Base-by-base conservation (phyloP, 106 monocot species). In the Cymbidium sinense region DNA sequence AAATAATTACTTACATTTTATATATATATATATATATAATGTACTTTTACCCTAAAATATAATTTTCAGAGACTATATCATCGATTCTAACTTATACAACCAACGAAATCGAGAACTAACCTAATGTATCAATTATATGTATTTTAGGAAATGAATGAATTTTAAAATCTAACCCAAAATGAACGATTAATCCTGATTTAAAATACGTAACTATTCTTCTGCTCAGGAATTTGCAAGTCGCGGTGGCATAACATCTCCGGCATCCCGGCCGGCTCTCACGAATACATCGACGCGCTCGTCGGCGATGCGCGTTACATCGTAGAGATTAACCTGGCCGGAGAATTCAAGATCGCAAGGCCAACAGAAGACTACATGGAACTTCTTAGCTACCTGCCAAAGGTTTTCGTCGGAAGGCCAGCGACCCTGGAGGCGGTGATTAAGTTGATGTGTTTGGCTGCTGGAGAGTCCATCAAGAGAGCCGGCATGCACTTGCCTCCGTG, bases 401-500 rank as follows among this genome's bases (percentile, higher is more conserved):
- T 89, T 27, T 84, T 89, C 76, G 82, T 89, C 10, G 91, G 80
- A 9, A 69, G 31, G 70, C 79, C 87, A 30, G 79, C 79, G 64
- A 28, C 55, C 1, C 77, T 95, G 0, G 76, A 50, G 82, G 70
- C 23, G 17, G 65, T 90, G 15, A 81, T 88, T 34, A n/a, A 70
- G 55, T 1, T 83, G 21, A 84, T 95, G 84, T 87, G 91, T 77
- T 51, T 62, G 2, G 91, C 89, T 10, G 83, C 81, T 1, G 70
- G 75, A 77, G 81, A 83, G 72, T 95, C 95, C 34, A 86, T 95
- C 29, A 84, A 29, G 51, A 82, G 50, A 43, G 78, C 78, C 7
- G 89, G 84, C 72, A 95, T 95, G 95, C 88, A 91, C 73, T 27
- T 91, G 31, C 85, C 89, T 12, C 95, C 95, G 33, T 91, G 95